Evolutionary conservation across 2,329 filamentous ascomycete genomes (phyloP), one percentile per base, ranked within the genome.

Genomic region (Penicillium sp.): DNA sequence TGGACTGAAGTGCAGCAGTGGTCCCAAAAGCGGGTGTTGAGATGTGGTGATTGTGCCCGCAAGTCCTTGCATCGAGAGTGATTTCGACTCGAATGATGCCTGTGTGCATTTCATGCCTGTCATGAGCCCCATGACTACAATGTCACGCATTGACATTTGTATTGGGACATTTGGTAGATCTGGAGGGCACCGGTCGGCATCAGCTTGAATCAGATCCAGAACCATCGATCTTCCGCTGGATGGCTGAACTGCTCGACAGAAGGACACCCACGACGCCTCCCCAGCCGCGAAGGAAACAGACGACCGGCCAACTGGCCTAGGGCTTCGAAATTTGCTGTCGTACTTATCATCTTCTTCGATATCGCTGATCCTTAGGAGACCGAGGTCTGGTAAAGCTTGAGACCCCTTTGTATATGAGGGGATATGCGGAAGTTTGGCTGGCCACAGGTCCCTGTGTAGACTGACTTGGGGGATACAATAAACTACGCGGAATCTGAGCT

Each of bases 121-220:
- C 56, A 58, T 58, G 24, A 58, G 42, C 8, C 56, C 56, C 56
- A 58, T 38, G n/a, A 26, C 45, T 15, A 33, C 56, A 40, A 58
- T 28, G 22, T 58, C 56, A 10, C 56, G 56, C 56, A 58, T 58
- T 17, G 56, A 58, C 56, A 58, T 58, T 30, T 49, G 56, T 10
- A 58, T 58, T 28, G 56, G 56, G 4, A 58, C 56, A 30, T 58
- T 58, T 4, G 56, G 56, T 7, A 58, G 44, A 26, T 51, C 56
- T 10, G 45, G 22, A 38, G 56, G 56, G n/a, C 56, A 58, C 9
- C 56, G 42, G 30, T 58, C 56, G 19, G 56, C 56, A 28, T 58
- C 56, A 3, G 42, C 56, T 37, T 49, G 30, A 6, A 58, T 40
- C 56, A 58, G 22, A 28, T 58, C 56, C 3, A 58, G n/a, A 15